These are phyloP conservation scores for Pisolithus sp. DNA, from an alignment of 768 basidiomycete genomes.

Conservation along the genomic window DNA sequence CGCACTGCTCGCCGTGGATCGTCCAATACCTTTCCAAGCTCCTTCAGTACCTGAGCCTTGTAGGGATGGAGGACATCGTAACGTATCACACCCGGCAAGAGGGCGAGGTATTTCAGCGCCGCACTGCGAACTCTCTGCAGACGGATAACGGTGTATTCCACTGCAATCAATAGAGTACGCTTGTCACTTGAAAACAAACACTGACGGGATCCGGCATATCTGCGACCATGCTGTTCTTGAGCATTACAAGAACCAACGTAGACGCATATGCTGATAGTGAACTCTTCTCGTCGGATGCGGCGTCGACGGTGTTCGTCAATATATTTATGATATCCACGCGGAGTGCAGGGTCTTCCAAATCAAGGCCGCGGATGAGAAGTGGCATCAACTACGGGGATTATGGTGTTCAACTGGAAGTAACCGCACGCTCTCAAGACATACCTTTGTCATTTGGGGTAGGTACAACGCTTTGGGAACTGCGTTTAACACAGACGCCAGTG, in stretches of 20 bases:
- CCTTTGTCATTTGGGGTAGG: constrained; percentile 56
- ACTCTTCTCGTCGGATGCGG: constrained; percentile 41
- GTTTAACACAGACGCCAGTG: constrained; percentile 74
- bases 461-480: constrained; percentile 75
- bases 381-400: constrained; percentile 68
- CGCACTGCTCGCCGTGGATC: constrained; percentile 85
- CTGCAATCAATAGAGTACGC: neutral
- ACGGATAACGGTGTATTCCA: neutral
- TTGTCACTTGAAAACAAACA: neutral
- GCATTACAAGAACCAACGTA: constrained; percentile 63
- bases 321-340: constrained; percentile 78
- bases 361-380: constrained; percentile 77
- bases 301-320: constrained; percentile 62
- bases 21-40: constrained; percentile 72
- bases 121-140: constrained; percentile 66
- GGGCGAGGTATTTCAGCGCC: constrained; percentile 68
- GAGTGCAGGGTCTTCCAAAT: constrained; percentile 66
- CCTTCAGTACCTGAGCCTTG: constrained; percentile 66
- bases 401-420: neutral
- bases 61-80: constrained; percentile 81
- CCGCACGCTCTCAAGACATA: constrained; percentile 22
- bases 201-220: constrained; percentile 54
- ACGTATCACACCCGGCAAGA: constrained; percentile 69
- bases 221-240: constrained; percentile 51
- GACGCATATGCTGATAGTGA: constrained; percentile 63